phyloP scores from a whole-genome alignment of 345 rosid species.

The Brassica incana region DNA sequence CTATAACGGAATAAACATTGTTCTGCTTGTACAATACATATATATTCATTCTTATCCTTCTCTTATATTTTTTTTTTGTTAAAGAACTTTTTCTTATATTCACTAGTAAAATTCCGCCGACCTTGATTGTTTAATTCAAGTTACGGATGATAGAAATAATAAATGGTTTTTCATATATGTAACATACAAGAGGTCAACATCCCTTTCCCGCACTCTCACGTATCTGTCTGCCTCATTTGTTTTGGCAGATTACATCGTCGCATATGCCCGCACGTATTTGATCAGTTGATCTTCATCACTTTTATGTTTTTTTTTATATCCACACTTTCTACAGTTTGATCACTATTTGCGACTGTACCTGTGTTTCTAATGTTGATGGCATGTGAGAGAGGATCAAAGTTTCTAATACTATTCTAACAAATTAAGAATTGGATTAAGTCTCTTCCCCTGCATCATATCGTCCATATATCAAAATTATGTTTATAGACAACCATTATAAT shows the following conservation, averaged over 20 bases:
- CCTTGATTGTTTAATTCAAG: neutral
- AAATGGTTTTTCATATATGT: neutral
- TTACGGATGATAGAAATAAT: neutral
- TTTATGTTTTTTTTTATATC: neutral
- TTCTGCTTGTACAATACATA: neutral
- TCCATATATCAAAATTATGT: neutral
- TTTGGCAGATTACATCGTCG: slow-evolving; percentile 5
- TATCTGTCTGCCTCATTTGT: neutral
- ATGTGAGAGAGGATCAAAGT: neutral
- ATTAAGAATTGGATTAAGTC: neutral
- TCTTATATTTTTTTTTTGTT: neutral
- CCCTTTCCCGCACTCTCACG: slow-evolving; percentile 1
- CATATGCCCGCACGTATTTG: neutral
- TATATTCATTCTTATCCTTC: neutral
- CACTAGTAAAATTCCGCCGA: neutral
- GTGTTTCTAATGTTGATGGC: neutral
- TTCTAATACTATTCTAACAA: neutral
- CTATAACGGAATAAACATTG: neutral
- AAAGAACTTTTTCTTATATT: neutral
- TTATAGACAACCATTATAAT: neutral
- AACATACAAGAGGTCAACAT: neutral
- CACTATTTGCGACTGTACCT: neutral
- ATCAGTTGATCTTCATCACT: neutral
- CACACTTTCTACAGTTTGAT: neutral
- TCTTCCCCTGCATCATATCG: neutral